Base-by-base conservation (phyloP, 257 asterid species). In the Parsonsia alboflavescens region DNA sequence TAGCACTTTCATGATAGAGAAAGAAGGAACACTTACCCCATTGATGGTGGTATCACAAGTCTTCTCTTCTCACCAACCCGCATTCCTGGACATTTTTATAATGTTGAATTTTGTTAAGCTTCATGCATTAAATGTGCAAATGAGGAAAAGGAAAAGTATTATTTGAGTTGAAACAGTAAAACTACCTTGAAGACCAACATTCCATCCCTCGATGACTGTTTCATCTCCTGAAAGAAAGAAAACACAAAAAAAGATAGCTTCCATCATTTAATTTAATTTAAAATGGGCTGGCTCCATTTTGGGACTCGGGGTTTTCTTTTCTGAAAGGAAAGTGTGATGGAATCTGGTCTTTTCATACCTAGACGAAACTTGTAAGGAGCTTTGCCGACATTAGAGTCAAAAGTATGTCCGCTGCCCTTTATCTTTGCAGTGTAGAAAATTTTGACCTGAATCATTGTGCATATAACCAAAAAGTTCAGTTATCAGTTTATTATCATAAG, bases 61-160 rank as follows among this genome's bases (percentile, higher is more conserved):
- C 93, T 89, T 85, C 98, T 90, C 84, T 88, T 90, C 70, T 81
- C 98, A 77, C 97, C 98, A 73, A 89, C 91, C 26, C 64, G 88
- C 98, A 93, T 93, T 73, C 98, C 97, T 93, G 83, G 64, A 61
- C 53, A 83, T 65, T 72, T 66, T 72, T 78, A 0, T 17, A 53
- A 77, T 15, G 58, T 70, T 61, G 21, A 57, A 57, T 22, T 50
- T 7, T 62, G 78, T 71, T 49, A 70, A 21, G 28, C 39, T 39
- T 77, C 74, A 50, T 62, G 67, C 1, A 16, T n/a, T 26, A 63
- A 68, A 76, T 53, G 63, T 36, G 56, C 7, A 53, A 17, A 15
- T 12, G 48, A 22, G 28, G 0, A 49, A 28, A 17, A 58, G 2
- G 39, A 21, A 10, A 26, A 74, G 33, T 4, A 42, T 28, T 39